Conservation (phyloP, 768 basidiomycete species). For the Xerocomellus intermedius region DNA sequence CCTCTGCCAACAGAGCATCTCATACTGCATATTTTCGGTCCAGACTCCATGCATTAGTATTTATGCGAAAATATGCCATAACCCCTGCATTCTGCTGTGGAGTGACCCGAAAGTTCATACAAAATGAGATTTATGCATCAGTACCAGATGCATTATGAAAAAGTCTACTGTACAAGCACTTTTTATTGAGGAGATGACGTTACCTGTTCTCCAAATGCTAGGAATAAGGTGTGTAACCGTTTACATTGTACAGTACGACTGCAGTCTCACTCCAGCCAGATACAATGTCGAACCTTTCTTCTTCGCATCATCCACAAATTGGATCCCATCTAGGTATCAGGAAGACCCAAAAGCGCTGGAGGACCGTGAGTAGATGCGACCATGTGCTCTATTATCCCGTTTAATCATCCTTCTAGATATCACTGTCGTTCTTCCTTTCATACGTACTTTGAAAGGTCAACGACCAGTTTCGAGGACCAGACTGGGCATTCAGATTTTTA, state of each 20-base stretch:
- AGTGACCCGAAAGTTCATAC: too few relatives aligned
- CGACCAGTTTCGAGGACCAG: slow-evolving; percentile 19
- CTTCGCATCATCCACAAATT: slow-evolving; percentile 60
- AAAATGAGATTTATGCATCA: too few relatives aligned
- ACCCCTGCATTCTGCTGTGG: too few relatives aligned
- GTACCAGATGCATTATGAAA: too few relatives aligned
- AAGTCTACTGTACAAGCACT: too few relatives aligned
- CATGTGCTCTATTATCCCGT: too few relatives aligned
- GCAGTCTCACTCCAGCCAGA: slow-evolving; percentile 25
- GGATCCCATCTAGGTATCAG: slow-evolving; percentile 67
- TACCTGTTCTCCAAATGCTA: slow-evolving; percentile 53
- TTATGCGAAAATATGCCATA: too few relatives aligned
- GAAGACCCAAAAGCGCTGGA: slow-evolving; percentile 41
- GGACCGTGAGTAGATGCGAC: slow-evolving; percentile 50
- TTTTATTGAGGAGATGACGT: slow-evolving; percentile 52
- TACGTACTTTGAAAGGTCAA: slow-evolving; percentile 37
- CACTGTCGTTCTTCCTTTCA: slow-evolving; percentile 47
- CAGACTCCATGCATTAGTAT: too few relatives aligned
- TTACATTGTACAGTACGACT: too few relatives aligned
- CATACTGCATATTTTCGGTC: neutral
- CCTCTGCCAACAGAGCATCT: too few relatives aligned
- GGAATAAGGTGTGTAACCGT: slow-evolving; percentile 48
- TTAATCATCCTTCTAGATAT: slow-evolving; percentile 48
- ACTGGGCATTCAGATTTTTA: slow-evolving; percentile 18
- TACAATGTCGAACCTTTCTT: slow-evolving; percentile 65